These are phyloP conservation scores for Ophiosphaerella narmari DNA, from an alignment of 2,329 filamentous ascomycete species.

Conservation along the genomic window DNA sequence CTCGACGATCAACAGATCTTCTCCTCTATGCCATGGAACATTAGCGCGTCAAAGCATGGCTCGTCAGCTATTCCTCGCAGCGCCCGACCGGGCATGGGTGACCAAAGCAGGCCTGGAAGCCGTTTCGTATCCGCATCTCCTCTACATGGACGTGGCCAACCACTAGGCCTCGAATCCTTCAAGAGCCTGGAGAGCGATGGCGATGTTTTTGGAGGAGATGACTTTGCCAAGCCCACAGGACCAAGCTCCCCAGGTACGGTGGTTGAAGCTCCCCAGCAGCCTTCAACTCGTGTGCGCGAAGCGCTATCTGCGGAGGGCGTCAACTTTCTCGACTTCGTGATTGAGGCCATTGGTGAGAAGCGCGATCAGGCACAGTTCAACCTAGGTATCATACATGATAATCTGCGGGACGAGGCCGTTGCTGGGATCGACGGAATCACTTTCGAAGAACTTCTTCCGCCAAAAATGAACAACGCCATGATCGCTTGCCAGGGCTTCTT, in stretches of 20 bases:
- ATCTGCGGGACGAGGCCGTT: constrained; percentile 35
- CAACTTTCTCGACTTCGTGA: constrained; percentile 68
- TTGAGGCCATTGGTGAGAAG: constrained; percentile 50
- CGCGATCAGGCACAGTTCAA: constrained; percentile 16
- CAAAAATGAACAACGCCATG: constrained; percentile 56
- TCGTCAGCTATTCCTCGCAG: constrained; percentile 52
- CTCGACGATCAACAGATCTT: constrained; percentile 71
- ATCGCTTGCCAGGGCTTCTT: constrained; percentile 64
- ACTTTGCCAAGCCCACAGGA: constrained; percentile 13
- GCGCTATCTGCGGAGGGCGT: constrained; percentile 62
- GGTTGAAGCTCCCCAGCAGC: constrained; percentile 5
- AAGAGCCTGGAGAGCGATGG: constrained; percentile 37
- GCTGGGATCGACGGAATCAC: constrained; percentile 52
- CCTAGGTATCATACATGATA: constrained; percentile 18
- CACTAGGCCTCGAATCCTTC: constrained; percentile 32
- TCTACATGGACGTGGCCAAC: constrained; percentile 57
- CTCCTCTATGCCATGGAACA: constrained; percentile 72
- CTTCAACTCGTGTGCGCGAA: constrained; percentile 52
- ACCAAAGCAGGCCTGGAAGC: constrained; percentile 47
- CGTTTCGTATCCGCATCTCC: constrained; percentile 65
- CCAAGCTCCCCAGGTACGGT: constrained; percentile 26
- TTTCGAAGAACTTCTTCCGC: constrained; percentile 73
- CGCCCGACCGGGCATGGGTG: constrained; percentile 48
- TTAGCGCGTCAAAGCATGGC: constrained; percentile 59
- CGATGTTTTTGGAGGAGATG: constrained; percentile 28